Conservation (phyloP, 257 asterid species). For the Lithospermum erythrorhizon region DNA sequence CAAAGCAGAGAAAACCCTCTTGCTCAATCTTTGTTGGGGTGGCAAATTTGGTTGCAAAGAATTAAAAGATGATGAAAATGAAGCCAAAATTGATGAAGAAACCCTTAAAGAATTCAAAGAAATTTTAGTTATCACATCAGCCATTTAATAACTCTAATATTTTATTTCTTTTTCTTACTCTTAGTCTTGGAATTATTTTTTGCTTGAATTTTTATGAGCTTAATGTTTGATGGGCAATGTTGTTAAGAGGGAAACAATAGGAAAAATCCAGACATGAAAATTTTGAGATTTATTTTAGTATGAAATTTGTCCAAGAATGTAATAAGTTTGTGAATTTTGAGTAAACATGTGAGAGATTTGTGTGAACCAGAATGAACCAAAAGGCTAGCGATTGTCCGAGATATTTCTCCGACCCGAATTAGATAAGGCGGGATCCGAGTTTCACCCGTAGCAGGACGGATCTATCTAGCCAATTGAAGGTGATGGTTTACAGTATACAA, state of each 20-base stretch:
- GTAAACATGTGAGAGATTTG: conserved; percentile 6
- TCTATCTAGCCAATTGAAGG: too few relatives aligned
- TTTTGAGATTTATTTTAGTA: conserved; percentile 11
- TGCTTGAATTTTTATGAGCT: background rate
- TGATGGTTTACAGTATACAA: too few relatives aligned
- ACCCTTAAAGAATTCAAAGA: conserved; percentile 37
- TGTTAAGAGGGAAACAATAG: background rate
- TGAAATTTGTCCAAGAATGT: background rate
- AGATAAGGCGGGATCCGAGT: too few relatives aligned
- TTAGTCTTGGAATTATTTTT: background rate
- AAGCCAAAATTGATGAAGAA: conserved; percentile 37
- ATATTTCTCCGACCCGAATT: too few relatives aligned
- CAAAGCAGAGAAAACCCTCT: conserved; percentile 33
- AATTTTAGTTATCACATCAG: conserved; percentile 36
- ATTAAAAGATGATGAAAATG: conserved; percentile 39
- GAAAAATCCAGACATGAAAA: conserved; percentile 13
- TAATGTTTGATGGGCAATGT: background rate
- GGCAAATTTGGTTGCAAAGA: conserved; percentile 31
- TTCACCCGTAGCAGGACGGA: too few relatives aligned
- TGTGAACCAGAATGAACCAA: conserved; percentile 27
- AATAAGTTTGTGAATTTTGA: conserved; percentile 1
- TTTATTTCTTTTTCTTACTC: background rate
- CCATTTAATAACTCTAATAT: conserved; percentile 33
- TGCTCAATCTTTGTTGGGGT: conserved; percentile 24
- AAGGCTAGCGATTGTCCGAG: background rate